phyloP scores from a whole-genome alignment of 148 eudicot genomes.

The Bassia scoparia region DNA sequence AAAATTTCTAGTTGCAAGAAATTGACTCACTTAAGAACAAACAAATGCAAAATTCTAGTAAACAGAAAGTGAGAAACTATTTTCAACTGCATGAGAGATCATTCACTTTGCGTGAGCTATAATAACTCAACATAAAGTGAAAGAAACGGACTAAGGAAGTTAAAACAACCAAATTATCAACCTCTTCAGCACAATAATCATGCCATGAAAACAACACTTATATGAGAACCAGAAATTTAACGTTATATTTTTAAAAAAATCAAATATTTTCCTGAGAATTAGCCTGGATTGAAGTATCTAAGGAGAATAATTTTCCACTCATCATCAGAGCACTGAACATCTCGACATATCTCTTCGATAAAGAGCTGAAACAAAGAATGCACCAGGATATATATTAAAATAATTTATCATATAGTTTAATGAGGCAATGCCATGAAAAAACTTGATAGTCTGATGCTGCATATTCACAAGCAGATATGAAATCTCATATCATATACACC shows the following conservation, averaged over 20 bases:
- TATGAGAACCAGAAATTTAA: slow-evolving; percentile 14
- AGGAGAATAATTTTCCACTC: slow-evolving; percentile 85
- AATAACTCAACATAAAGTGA: slow-evolving; percentile 14
- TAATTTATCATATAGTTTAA: not conserved
- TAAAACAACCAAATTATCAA: slow-evolving; percentile 15
- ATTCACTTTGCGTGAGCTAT: not conserved
- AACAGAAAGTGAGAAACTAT: not conserved
- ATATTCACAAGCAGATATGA: not conserved
- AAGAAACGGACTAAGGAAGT: slow-evolving; percentile 12
- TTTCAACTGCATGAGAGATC: slow-evolving; percentile 7
- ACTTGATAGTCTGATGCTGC: not conserved
- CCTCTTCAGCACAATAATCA: slow-evolving; percentile 21
- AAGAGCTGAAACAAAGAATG: slow-evolving; percentile 52
- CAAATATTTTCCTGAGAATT: no score
- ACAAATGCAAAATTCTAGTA: not conserved
- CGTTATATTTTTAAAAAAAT: no score
- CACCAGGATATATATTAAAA: slow-evolving; percentile 9
- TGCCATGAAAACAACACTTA: slow-evolving; percentile 1
- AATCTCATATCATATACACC: not conserved
- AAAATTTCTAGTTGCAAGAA: not conserved
- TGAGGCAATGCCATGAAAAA: not conserved
- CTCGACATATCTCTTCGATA: slow-evolving; percentile 93
- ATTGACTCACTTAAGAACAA: not conserved
- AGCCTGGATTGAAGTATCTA: slow-evolving; percentile 97
- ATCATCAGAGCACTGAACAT: slow-evolving; percentile 54